phyloP scores from a whole-genome alignment of 1,284 basidiomycete genomes.

The Ceratobasidium sp. region DNA sequence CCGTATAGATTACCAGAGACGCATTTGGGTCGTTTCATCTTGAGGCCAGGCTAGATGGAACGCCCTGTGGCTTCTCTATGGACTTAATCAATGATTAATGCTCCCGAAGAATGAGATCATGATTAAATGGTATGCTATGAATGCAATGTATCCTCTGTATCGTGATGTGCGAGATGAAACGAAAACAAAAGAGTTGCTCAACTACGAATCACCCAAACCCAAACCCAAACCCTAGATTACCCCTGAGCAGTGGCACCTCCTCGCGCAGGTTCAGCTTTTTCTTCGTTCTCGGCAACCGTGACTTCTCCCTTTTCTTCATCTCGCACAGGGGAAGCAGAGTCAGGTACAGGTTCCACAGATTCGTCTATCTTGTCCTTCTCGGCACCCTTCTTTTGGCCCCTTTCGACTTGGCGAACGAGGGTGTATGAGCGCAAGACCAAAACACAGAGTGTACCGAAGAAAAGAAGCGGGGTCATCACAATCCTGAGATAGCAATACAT shows the following conservation, averaged over 20 bases:
- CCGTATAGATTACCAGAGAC: neutral
- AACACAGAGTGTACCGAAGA: conserved; percentile 26
- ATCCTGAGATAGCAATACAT: neutral
- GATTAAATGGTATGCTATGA: conserved; percentile 1
- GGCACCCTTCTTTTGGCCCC: conserved; percentile 27
- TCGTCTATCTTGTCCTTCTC: neutral
- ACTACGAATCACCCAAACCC: neutral
- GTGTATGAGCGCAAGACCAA: conserved; percentile 28
- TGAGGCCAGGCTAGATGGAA: neutral
- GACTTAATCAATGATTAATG: neutral
- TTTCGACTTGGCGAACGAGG: conserved; percentile 31
- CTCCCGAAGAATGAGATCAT: neutral
- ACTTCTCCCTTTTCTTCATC: conserved; percentile 20
- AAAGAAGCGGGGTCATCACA: conserved; percentile 37
- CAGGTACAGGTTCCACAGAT: conserved; percentile 9
- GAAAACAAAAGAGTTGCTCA: neutral
- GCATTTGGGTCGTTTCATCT: neutral
- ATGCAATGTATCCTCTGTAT: neutral
- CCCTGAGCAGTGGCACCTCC: conserved; percentile 2
- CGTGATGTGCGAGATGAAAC: neutral
- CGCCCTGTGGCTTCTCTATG: neutral
- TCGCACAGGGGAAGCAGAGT: conserved; percentile 1
- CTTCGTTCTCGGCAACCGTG: neutral
- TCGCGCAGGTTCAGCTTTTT: conserved; percentile 7
- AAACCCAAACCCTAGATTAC: neutral